Conservation (phyloP, 2,329 filamentous ascomycete genomes). For the Amesomyces nigricolor region DNA sequence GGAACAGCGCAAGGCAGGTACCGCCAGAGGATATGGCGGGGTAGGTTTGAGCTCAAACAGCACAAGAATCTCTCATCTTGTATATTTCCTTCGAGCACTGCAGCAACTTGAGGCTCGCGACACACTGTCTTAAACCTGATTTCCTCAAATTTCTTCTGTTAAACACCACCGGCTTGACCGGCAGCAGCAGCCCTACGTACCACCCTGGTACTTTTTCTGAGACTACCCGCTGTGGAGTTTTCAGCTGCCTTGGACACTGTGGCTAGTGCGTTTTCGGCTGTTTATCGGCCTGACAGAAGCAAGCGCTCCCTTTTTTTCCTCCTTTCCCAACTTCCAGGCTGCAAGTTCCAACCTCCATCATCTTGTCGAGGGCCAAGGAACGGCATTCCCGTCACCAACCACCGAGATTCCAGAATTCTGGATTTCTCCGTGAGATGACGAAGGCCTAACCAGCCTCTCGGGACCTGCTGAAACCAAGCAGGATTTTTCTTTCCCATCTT, state of each 20-base stretch:
- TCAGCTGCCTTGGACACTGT: constrained; percentile 21
- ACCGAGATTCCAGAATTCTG: neutral
- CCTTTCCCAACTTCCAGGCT: neutral
- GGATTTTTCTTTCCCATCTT: neutral
- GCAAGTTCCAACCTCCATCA: constrained; percentile 1
- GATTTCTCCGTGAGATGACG: neutral
- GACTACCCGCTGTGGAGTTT: constrained; percentile 15
- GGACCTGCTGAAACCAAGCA: neutral
- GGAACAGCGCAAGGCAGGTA: neutral
- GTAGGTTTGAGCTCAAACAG: neutral
- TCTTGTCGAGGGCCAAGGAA: constrained; percentile 3
- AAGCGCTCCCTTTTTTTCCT: neutral
- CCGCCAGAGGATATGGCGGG: neutral
- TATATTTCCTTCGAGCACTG: neutral
- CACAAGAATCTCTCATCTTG: no score
- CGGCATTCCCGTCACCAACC: neutral
- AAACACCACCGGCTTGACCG: neutral
- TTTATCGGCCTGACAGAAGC: neutral
- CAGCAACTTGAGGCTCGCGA: neutral
- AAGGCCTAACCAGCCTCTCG: neutral
- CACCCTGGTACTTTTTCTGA: constrained; percentile 2
- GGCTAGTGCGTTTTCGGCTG: constrained; percentile 17
- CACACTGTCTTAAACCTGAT: neutral
- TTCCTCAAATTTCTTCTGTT: neutral
- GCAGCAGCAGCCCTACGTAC: constrained; percentile 12